A percentile compares a stretch with the other conserved stretches of the same genome.
These are phyloP conservation scores for Sarocladiaceae sp. DNA, from an alignment of 2,329 filamentous ascomycete genomes.

Conservation along the genomic window DNA sequence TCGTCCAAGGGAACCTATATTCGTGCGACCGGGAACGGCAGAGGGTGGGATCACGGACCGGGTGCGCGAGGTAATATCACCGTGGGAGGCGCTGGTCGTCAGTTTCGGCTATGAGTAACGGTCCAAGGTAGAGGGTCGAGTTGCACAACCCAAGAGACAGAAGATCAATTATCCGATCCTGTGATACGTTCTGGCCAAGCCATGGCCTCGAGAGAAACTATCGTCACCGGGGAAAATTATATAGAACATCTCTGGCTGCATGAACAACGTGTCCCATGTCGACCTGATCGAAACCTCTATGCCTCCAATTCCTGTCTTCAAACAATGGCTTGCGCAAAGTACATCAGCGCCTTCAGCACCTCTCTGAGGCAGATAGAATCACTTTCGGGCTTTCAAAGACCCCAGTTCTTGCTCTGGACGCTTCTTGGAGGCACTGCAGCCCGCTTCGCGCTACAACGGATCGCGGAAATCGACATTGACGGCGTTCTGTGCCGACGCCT, in stretches of 20 bases:
- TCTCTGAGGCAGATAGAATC: too few species aligned
- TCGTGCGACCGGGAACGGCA: too few species aligned
- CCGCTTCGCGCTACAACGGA: constrained; percentile 41
- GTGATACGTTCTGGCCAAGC: background rate
- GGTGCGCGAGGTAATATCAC: too few species aligned
- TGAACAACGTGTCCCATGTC: background rate
- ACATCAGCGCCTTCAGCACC: background rate
- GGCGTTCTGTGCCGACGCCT: constrained; percentile 11
- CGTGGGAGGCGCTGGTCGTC: background rate
- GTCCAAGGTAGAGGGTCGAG: background rate
- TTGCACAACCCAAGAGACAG: background rate
- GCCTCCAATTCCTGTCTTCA: too few species aligned
- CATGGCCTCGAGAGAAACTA: background rate
- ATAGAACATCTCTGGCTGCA: background rate
- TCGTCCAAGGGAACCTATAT: too few species aligned
- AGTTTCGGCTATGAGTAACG: background rate
- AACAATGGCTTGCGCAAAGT: background rate
- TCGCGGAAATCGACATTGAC: constrained; percentile 38
- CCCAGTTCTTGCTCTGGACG: constrained; percentile 25
- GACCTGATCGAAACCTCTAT: too few species aligned
- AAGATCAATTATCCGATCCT: constrained; percentile 3
- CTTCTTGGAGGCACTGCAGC: constrained; percentile 37
- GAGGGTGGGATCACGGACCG: too few species aligned
- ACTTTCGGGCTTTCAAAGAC: background rate
- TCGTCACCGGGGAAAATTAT: background rate